Base-by-base conservation (phyloP, 1,284 basidiomycete species). In the Melampsora americana region DNA sequence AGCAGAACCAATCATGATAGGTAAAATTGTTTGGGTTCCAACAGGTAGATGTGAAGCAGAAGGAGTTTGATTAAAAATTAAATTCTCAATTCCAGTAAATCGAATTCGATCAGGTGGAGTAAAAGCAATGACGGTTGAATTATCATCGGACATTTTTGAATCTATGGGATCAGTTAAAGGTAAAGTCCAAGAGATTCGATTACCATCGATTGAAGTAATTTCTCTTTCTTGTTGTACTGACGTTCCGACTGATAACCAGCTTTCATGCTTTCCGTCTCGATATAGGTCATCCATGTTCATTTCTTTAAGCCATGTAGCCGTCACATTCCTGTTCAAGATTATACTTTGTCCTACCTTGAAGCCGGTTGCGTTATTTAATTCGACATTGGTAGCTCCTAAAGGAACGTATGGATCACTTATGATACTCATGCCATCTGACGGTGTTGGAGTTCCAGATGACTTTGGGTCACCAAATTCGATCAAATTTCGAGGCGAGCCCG, bases 281-380 rank as follows among this genome's bases (percentile, higher is more conserved):
- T 60, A 30, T 14, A 74, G 44, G 12, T 5, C 59, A n/a, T 50
- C 53, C 72, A 74, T 74, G 5, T 61, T 42, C 72, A 74, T 74
- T 14, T 32, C 50, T 23, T 66, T 50, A n/a, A 74, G 53, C 72
- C 72, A 74, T 66, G 72, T 44, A 60, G 65, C 26, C 23, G 64
- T 74, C 16, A 74, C 72, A 2, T 60, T 48, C 28, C 72, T 65
- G 20, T 74, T 48, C 4, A 74, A 14, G 23, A 39, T 65, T 32
- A 74, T 67, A 61, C 72, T 74, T 66, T 74, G 72, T 14, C 72
- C 72, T n/a, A 74, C 44, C 50, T 67, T 66, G 23, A 66, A 74
- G 4, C 42, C 42, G 28, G 32, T 44, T 11, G 39, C 72, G 28
- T 74, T 23, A 39, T 67, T 35, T 12, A 74, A 62, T 46, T 74